Percentiles rank a stretch among this genome's conserved stretches.
Conservation (phyloP, 208 protist species). For the Balamuthia mandrillaris region DNA sequence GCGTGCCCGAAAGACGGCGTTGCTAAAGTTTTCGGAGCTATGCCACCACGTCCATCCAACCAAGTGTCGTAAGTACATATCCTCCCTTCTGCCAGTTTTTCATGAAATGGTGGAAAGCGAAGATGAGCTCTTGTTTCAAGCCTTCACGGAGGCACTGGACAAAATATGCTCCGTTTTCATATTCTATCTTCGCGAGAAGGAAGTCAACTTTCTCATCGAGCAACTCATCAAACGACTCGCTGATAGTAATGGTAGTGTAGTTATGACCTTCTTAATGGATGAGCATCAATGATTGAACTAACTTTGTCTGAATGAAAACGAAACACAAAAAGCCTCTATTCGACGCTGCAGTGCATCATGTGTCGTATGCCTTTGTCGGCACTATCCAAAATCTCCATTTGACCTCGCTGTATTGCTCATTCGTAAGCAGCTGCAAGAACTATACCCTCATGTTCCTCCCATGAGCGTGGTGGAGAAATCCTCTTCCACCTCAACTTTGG, state of each 20-base stretch:
- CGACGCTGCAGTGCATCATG: background rate
- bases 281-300: background rate
- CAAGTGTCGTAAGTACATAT: slow-evolving; percentile 17
- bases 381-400: slow-evolving; percentile 37
- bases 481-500: too few species aligned
- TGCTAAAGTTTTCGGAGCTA: slow-evolving; percentile 24
- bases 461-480: too few species aligned
- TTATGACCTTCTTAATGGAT: background rate
- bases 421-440: slow-evolving; percentile 30
- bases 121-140: slow-evolving; percentile 4
- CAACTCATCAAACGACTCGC: background rate
- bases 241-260: background rate
- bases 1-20: background rate
- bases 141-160: slow-evolving; percentile 8
- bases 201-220: slow-evolving; percentile 32
- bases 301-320: background rate
- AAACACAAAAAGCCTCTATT: background rate
- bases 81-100: background rate
- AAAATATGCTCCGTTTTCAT: background rate
- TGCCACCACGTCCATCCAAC: slow-evolving; percentile 7
- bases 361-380: slow-evolving; percentile 3
- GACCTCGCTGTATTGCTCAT: slow-evolving; percentile 22
- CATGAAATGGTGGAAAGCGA: slow-evolving; percentile 24
- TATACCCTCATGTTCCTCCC: too few species aligned
- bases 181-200: slow-evolving; percentile 21